Evolutionary conservation across 1,139 yeast species (phyloP), one percentile per base, ranked within the genome.

Genomic region (Entelexis sorbosivorans): DNA sequence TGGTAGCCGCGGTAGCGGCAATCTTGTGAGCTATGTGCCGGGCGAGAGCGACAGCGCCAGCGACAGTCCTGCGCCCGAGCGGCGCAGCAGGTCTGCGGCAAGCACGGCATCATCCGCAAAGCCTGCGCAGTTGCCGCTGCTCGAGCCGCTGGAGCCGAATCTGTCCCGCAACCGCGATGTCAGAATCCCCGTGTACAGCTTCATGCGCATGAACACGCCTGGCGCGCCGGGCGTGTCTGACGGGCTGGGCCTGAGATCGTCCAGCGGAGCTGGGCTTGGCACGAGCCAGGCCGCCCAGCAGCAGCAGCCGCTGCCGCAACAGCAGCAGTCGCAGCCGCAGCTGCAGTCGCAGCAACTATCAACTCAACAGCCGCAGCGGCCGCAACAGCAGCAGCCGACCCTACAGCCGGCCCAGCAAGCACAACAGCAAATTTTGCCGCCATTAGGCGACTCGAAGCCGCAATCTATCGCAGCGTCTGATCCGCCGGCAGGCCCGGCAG

Each of bases 111-210:
- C 4, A 33, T n/a, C 17, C 33, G 14, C 14, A 39, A 26, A 17
- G 16, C 38, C n/a, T 20, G 14, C 26, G 19, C 32, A 29, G 13
- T 29, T 42, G 20, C 26, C 40, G 22, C 42, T 47, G 13, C 44
- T 48, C 13, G 24, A 47, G 36, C 56, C 56, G 16, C 42, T 52
- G 2, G 55, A 51, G 49, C 51, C 53, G 10, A 40, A 17, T 17
- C 7, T 40, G 16, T 14, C 24, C 19, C 47, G 48, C 8, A 38
- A 38, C 9, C 16, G 9, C 7, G 38, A 36, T 19, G 46, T 51
- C 20, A 40, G 47, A 24, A 53, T 54, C 26, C 57, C 57, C 14
- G 57, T 54, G 29, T 54, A 54, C 48, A 54, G 56, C 42, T 52
- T 54, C 49, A 54, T 51, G 49, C 44, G 34, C 17, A 32, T 36